Evolutionary conservation across 139 green algal genomes (phyloP), one percentile per base, ranked within the genome.

Genomic region (Coelastrella sp.): DNA sequence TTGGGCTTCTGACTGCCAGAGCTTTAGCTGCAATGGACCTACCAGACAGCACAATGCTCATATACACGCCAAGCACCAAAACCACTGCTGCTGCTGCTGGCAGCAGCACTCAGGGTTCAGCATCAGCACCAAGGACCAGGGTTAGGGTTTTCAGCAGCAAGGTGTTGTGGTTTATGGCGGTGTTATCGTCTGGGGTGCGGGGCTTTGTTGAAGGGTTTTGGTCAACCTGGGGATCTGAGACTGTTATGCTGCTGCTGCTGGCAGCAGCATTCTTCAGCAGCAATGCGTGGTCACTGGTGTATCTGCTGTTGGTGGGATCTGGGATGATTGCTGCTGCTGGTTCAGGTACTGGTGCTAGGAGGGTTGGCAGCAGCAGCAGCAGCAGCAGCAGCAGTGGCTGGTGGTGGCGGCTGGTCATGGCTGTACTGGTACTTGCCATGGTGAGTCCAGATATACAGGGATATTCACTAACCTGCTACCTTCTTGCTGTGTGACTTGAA

Each of bases 201-300:
- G 27, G 9, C 15, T 83, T 83, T 13, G 45, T 64, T 25, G 83
- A 87, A 51, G 62, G 25, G 13, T 62, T 63, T 32, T 90, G 82
- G 87, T 78, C 75, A 68, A 77, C 72, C 8, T 93, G 89, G 91
- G 89, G 89, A 3, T 21, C 88, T 40, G 92, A 95, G 41, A n/a
- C 90, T 8, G 83, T 38, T 15, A 85, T 92, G 72, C 69, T 91
- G 41, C 59, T 87, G 43, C 89, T 95, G 72, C 85, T 95, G 76
- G 38, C 92, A 35, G 86, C 91, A 2, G 92, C 92, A 7, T 93
- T 94, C 45, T 34, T 83, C 1, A 69, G 83, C n/a, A 43, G 63
- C 77, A 94, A 90, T n/a, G 84, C 75, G 13, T 40, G 90, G 38
- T 92, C 91, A 3, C 79, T 95, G 19, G 15, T 87, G 38, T 88